Evolutionary conservation across 2,329 filamentous ascomycete species (phyloP), one percentile per base, ranked within the genome.

Genomic region (Emergomyces orientalis): DNA sequence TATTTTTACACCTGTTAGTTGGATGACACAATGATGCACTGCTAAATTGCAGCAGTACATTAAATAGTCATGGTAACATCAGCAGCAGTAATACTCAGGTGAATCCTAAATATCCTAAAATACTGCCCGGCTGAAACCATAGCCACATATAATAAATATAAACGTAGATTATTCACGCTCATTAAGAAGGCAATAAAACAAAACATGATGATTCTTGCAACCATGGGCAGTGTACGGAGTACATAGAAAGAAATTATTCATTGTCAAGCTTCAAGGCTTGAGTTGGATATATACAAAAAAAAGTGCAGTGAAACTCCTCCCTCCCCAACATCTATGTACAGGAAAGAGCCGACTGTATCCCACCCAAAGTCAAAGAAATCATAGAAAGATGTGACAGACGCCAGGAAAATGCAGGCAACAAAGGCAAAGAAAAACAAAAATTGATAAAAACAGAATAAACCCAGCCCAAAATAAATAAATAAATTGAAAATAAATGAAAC

Each of bases 391-490:
- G 11, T 25, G 43, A 49, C 22, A 27, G 47, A 27, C 22, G 47
- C 47, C 47, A 22, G 47, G 47, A 11, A 49, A 49, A 49, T 49
- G 47, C 22, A 49, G 34, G 34, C 11, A 22, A 9, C 22, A 49
- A 27, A 27, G 27, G 51, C 5, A 8, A 22, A 47, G 22, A 47
- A n/a, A 37, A 25, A 32, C 3, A 11, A 37, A 57, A 39, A 22
- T 17, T 5, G 13, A 39, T 25, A 56, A 9, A 7, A 60, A 59
- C n/a, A n/a, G 49, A 61, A 57, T 52, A 55, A 57, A 63, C 65
- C 61, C 47, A 56, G 62, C 66, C 64, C 63, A 63, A 65, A 61
- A 62, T 41, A n/a, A n/a, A n/a, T n/a, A n/a, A n/a, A n/a, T n/a
- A n/a, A n/a, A n/a, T n/a, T 61, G 52, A 60, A 64, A 39, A 59